Evolutionary conservation across 495 filamentous ascomycete genomes (phyloP), one percentile per base, ranked within the genome.

Genomic region (Penicillium desertorum): DNA sequence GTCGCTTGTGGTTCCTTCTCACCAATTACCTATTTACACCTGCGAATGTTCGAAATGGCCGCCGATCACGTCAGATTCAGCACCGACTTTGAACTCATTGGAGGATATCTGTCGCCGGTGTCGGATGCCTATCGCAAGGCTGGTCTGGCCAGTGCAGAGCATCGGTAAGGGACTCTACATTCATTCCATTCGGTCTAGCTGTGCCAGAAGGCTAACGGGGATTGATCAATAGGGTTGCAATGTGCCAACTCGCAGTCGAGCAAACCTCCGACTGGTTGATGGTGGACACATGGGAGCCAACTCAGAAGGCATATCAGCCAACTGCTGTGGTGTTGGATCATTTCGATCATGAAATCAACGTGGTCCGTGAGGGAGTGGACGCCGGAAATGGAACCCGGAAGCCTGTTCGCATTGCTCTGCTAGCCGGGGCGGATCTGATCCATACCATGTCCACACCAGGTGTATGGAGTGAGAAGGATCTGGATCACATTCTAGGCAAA

Each of bases 21-120:
- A 4, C 92, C 90, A 17, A 74, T 76, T 54, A 96, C 90, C 27
- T 91, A 87, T 71, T 83, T 96, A 30, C 91, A 96, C 69, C 79
- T 96, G 51, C 89, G 91, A 68, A 93, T 96, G 91, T 96, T 96
- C 66, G 92, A 95, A 62, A 90, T 93, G 87, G 90, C 90, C 3
- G 81, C 83, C 63, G 88, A 93, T 76, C 90, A 87, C 71, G 86
- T 85, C 61, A 83, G 85, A 51, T 86, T 92, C 72, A 89, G 86
- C 74, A 91, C 89, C 39, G 79, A 90, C 32, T 96, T 87, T 67
- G 92, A 97, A 70, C 81, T 97, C 17, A 78, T 95, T 27, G 91
- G 88, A 37, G 91, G 89, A 20, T 96, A 92, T 70, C 73, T 96
- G 45, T 88, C 84, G 37, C 87, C 87, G 23, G 88, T 91, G 34